Conservation (phyloP, 305 asterid genomes). For the Salvia sclarea region DNA sequence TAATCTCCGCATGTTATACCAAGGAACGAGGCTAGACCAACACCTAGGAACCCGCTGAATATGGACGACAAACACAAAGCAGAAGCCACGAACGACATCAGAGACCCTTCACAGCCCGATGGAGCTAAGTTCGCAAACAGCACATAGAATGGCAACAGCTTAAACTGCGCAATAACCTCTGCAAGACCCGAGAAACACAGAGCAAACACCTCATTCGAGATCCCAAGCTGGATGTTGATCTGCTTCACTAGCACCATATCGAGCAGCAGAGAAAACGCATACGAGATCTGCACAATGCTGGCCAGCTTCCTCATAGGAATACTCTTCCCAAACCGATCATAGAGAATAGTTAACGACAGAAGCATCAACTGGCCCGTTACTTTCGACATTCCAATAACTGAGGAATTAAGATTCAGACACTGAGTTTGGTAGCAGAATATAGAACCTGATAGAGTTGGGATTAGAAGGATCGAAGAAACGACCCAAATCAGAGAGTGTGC, state of each 20-base stretch:
- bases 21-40: slow-evolving; percentile 66
- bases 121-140: slow-evolving; percentile 75
- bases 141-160: slow-evolving; percentile 74
- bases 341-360: slow-evolving; percentile 54
- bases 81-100: slow-evolving; percentile 74
- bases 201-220: slow-evolving; percentile 65
- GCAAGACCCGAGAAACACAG: slow-evolving; percentile 80
- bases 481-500: slow-evolving; percentile 64
- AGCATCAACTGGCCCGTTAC: slow-evolving; percentile 82
- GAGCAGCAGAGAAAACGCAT: slow-evolving; percentile 70
- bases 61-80: slow-evolving; percentile 69
- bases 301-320: slow-evolving; percentile 60
- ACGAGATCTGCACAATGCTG: slow-evolving; percentile 45
- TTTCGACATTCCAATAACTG: slow-evolving; percentile 74
- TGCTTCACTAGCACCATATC: slow-evolving; percentile 72
- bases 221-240: slow-evolving; percentile 56
- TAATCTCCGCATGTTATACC: slow-evolving; percentile 64
- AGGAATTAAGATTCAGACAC: slow-evolving; percentile 62
- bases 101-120: slow-evolving; percentile 77
- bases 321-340: slow-evolving; percentile 54
- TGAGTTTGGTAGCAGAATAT: slow-evolving; percentile 86
- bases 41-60: slow-evolving; percentile 68
- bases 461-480: slow-evolving; percentile 52
- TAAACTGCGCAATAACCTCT: slow-evolving; percentile 77
- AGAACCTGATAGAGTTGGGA: slow-evolving; percentile 76